Conservation (phyloP, 2,329 filamentous ascomycete genomes). For the Alternaria dauci region DNA sequence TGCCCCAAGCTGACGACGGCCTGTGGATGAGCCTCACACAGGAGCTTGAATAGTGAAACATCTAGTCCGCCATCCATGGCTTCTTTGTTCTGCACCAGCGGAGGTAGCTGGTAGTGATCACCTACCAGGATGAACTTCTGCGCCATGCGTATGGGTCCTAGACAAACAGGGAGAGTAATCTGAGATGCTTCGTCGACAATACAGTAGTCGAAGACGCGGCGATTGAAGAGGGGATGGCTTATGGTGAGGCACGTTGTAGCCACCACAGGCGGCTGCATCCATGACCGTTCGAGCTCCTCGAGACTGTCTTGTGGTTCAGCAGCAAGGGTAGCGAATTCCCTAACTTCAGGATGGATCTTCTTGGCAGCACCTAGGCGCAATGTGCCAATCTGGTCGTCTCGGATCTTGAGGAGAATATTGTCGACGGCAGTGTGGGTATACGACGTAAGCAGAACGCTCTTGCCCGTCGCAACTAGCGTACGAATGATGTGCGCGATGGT, state of each 20-base stretch:
- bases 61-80: conserved; percentile 87
- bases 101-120: conserved; percentile 95
- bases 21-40: conserved; percentile 86
- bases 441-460: conserved; percentile 90
- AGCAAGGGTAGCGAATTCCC: conserved; percentile 82
- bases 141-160: conserved; percentile 93
- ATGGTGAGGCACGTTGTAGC: conserved; percentile 95
- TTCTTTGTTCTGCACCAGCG: conserved; percentile 90
- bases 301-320: conserved; percentile 76
- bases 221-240: conserved; percentile 85
- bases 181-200: conserved; percentile 98
- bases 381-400: conserved; percentile 77
- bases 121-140: conserved; percentile 93
- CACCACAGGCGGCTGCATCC: conserved; percentile 87
- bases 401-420: conserved; percentile 95
- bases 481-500: conserved; percentile 98
- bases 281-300: conserved; percentile 82
- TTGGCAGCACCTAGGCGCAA: conserved; percentile 84
- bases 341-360: conserved; percentile 89
- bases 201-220: conserved; percentile 94
- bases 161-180: conserved; percentile 92
- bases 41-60: conserved; percentile 89
- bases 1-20: conserved; percentile 93
- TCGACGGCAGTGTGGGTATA: conserved; percentile 98
- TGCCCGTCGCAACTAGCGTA: conserved; percentile 84